Conservation (phyloP, 768 basidiomycete genomes). For the Antrodiella citrinella region DNA sequence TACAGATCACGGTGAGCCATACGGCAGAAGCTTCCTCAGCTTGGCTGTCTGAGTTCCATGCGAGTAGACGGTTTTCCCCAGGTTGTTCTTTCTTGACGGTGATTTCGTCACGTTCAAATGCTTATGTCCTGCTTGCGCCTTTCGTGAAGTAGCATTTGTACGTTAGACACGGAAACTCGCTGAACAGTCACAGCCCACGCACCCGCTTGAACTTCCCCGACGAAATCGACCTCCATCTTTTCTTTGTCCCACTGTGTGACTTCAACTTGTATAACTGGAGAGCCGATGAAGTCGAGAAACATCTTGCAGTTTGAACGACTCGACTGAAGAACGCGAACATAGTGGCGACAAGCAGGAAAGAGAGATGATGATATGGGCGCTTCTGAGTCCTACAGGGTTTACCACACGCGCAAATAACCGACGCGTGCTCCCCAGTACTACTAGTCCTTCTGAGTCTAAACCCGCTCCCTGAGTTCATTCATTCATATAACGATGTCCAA, state of each 20-base stretch:
- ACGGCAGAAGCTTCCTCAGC: slow-evolving; percentile 67
- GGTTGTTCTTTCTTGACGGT: slow-evolving; percentile 54
- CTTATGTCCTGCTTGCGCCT: slow-evolving; percentile 66
- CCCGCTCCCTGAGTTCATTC: no score
- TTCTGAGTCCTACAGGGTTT: background rate
- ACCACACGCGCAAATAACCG: background rate
- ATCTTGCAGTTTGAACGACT: slow-evolving; percentile 17
- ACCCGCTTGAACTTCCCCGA: slow-evolving; percentile 69
- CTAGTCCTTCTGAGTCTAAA: background rate
- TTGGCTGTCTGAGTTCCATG: slow-evolving; percentile 54
- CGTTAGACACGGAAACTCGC: background rate
- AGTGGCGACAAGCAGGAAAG: slow-evolving; percentile 7
- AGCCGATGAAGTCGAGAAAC: slow-evolving; percentile 53
- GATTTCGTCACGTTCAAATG: slow-evolving; percentile 69
- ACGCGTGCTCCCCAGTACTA: background rate
- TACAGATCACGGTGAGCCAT: slow-evolving; percentile 35
- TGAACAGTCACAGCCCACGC: no score
- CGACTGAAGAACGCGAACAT: slow-evolving; percentile 8
- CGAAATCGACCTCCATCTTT: slow-evolving; percentile 68
- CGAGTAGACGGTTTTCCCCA: slow-evolving; percentile 61
- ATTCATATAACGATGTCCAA: background rate
- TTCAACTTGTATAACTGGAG: slow-evolving; percentile 68
- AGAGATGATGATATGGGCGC: slow-evolving; percentile 23
- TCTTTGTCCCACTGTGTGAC: slow-evolving; percentile 74
- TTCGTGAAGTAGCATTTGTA: background rate